Evolutionary conservation across 192 early-diverging fungal species (phyloP), one percentile per base, ranked within the genome.

Genomic region (Coemansia sp.): DNA sequence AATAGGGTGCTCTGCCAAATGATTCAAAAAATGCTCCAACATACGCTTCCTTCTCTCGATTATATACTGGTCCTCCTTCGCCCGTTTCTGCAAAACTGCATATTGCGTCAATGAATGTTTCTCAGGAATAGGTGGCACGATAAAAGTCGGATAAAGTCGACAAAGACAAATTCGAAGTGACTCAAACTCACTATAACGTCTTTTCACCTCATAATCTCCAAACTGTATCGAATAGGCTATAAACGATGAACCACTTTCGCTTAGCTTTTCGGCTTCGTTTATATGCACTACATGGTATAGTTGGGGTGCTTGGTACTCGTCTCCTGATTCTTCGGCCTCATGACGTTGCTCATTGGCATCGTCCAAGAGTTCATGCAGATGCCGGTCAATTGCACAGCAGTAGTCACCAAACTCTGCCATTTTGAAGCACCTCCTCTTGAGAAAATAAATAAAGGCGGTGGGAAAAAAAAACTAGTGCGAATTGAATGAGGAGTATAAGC

Each of bases 171-270:
- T 90, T 61, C 94, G 84, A 48, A 99, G 84, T 3, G 93, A 89
- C 73, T 97, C 96, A 66, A 99, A 99, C 75, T 99, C 97, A 59
- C 93, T 94, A 76, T 99, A 99, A 34, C 97, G 87, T 51, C 92
- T 89, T 63, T 85, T 90, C 34, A 91, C 85, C 73, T 80, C 77
- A 38, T 66, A 75, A 63, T 80, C 77, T 42, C 77, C 77, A 68
- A 74, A 80, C 62, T 57, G 36, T 7, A 80, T 66, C 4, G 77
- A 68, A 51, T 80, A 80, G 0, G 77, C 77, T 17, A 80, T 80
- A 33, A 80, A 80, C 45, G 77, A 73, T 11, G 77, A 66, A 49
- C 77, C 77, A 66, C 51, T 65, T 48, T 80, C 77, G 49, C 64
- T 80, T 40, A 72, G 49, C 63, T 80, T 80, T 56, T 80, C 77